phyloP scores from a whole-genome alignment of 139 green algal species.

The Ostreobium quekettii region DNA sequence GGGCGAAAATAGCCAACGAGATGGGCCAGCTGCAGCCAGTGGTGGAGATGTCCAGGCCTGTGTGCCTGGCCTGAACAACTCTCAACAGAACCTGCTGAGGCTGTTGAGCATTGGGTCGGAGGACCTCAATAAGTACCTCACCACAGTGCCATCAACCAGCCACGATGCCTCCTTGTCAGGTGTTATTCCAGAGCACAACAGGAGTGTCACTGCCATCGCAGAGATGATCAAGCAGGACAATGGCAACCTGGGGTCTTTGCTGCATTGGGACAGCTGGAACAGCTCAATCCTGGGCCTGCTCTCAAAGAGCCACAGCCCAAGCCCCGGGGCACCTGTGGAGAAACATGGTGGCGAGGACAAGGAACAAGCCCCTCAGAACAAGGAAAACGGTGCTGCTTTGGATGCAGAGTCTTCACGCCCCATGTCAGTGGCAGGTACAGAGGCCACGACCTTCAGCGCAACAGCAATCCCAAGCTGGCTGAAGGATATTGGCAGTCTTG shows the following conservation, averaged over 20 bases:
- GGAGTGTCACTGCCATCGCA: neutral
- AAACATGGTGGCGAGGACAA: no score
- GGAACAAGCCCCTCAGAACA: no score
- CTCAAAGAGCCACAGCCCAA: no score
- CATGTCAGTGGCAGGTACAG: no score
- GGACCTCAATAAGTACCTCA: neutral
- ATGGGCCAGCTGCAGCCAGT: neutral
- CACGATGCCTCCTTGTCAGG: neutral
- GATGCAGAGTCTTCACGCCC: no score
- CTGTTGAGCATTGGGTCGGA: neutral
- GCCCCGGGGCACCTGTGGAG: no score
- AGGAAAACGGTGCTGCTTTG: no score
- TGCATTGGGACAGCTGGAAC: neutral
- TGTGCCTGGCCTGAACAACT: neutral
- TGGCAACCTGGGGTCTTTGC: neutral
- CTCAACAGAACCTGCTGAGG: neutral
- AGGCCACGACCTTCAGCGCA: no score
- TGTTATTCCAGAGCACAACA: neutral
- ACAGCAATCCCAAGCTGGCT: no score
- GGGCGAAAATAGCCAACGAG: neutral
- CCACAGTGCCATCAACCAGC: neutral
- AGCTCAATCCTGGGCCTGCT: slow-evolving; percentile 1
- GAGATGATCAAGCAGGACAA: neutral
- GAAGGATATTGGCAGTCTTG: no score
- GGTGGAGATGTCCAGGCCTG: no score